phyloP scores from a whole-genome alignment of 1,284 basidiomycete species.

The Porogramme epimiltina region DNA sequence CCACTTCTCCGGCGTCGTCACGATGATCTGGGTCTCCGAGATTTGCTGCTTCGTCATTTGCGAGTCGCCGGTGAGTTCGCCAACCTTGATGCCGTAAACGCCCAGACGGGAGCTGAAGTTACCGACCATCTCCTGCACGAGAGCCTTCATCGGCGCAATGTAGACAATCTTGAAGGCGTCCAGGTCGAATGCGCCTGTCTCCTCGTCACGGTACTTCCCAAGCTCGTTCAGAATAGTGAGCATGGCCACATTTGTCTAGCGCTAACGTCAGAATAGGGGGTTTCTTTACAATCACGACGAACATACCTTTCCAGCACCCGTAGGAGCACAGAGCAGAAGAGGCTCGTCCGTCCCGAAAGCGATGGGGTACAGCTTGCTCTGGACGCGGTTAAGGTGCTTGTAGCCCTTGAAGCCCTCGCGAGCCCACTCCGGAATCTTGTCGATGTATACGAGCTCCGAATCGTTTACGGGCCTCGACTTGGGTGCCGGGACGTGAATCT shows the following conservation, averaged over 20 bases:
- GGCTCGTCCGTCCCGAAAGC: slow-evolving; percentile 97
- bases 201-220: slow-evolving; percentile 81
- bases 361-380: slow-evolving; percentile 90
- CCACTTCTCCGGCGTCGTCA: slow-evolving; percentile 99
- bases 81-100: slow-evolving; percentile 85
- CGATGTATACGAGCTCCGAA: slow-evolving; percentile 77
- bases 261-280: background rate
- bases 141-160: slow-evolving; percentile 98
- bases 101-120: slow-evolving; percentile 88
- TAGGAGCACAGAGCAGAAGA: slow-evolving; percentile 95
- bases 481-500: slow-evolving; percentile 96
- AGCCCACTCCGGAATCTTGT: slow-evolving; percentile 85
- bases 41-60: slow-evolving; percentile 99
- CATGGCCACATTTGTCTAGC: slow-evolving; percentile 96
- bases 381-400: slow-evolving; percentile 89
- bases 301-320: slow-evolving; percentile 95
- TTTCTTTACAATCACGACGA: slow-evolving; percentile 8
- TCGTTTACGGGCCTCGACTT: slow-evolving; percentile 74
- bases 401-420: slow-evolving; percentile 81
- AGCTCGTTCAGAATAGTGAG: slow-evolving; percentile 91
- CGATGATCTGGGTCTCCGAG: slow-evolving; percentile 96
- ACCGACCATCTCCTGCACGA: slow-evolving; percentile 97
- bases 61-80: slow-evolving; percentile 95
- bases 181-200: slow-evolving; percentile 85
- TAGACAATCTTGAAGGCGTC: slow-evolving; percentile 97